phyloP scores from a whole-genome alignment of 1,284 basidiomycete species.

The Ustilago bromivora region DNA sequence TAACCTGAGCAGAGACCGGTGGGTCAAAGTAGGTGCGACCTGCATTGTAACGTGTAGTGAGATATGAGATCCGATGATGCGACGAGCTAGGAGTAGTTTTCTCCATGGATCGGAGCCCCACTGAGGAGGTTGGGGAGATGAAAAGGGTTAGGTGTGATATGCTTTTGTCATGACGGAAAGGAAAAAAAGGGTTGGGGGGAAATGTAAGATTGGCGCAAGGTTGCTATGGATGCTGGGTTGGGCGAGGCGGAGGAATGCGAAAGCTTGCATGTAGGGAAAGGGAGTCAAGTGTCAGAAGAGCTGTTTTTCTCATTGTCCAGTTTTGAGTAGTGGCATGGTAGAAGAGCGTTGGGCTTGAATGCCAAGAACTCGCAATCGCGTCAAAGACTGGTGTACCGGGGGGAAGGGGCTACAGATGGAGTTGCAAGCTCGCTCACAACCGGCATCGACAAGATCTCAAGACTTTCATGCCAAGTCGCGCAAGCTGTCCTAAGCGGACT shows the following conservation, averaged over 20 bases:
- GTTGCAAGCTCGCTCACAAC: background rate
- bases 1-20: background rate
- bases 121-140: background rate
- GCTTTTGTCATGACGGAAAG: no score
- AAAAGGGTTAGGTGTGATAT: no score
- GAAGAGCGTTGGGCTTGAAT: background rate
- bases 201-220: no score
- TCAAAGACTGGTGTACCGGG: background rate
- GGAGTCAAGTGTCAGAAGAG: background rate
- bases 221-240: no score
- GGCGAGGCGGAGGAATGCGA: background rate
- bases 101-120: background rate
- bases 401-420: background rate
- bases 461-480: background rate
- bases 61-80: background rate
- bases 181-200: no score
- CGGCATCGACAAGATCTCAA: no score
- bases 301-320: background rate
- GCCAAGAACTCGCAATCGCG: background rate
- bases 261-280: background rate
- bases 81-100: background rate
- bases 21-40: background rate
- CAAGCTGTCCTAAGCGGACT: background rate
- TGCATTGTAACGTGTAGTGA: background rate
- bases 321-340: no score